Conservation (phyloP, 805 yeast genomes). For the Teunomyces aglyptinius region DNA sequence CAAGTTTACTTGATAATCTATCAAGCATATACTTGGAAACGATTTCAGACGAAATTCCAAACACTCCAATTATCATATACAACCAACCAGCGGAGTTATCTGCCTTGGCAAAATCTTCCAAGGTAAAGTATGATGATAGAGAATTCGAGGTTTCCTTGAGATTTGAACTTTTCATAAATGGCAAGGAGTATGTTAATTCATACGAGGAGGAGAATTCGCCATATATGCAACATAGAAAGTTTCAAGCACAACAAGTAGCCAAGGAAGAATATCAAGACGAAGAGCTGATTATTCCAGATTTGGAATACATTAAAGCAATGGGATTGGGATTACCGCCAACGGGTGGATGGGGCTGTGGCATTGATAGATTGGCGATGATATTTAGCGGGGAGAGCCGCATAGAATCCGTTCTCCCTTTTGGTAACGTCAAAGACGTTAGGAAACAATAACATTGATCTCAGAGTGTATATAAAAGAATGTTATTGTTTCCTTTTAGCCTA, state of each 20-base stretch:
- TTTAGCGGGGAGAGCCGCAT: slow-evolving; percentile 64
- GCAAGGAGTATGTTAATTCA: slow-evolving; percentile 84
- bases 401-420: slow-evolving; percentile 74
- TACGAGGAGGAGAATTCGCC: slow-evolving; percentile 97
- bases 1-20: slow-evolving; percentile 63
- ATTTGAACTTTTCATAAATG: slow-evolving; percentile 80
- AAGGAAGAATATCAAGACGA: slow-evolving; percentile 50
- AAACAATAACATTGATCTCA: slow-evolving; percentile 42
- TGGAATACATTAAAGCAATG: slow-evolving; percentile 68
- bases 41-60: slow-evolving; percentile 36
- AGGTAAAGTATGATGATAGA: slow-evolving; percentile 22
- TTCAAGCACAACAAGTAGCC: slow-evolving; percentile 53
- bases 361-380: slow-evolving; percentile 84
- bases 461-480: not conserved
- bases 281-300: slow-evolving; percentile 71
- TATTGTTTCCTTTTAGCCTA: not conserved
- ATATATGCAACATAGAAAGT: slow-evolving; percentile 60
- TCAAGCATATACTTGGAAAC: slow-evolving; percentile 66
- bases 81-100: slow-evolving; percentile 86
- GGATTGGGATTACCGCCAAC: slow-evolving; percentile 97
- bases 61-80: slow-evolving; percentile 66
- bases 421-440: slow-evolving; percentile 66
- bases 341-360: slow-evolving; percentile 97
- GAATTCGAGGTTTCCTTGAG: slow-evolving; percentile 54
- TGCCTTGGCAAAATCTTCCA: slow-evolving; percentile 76